Evolutionary conservation across 768 basidiomycete genomes (phyloP), one percentile per base, ranked within the genome.

Genomic region (Lactarius akahatsu): DNA sequence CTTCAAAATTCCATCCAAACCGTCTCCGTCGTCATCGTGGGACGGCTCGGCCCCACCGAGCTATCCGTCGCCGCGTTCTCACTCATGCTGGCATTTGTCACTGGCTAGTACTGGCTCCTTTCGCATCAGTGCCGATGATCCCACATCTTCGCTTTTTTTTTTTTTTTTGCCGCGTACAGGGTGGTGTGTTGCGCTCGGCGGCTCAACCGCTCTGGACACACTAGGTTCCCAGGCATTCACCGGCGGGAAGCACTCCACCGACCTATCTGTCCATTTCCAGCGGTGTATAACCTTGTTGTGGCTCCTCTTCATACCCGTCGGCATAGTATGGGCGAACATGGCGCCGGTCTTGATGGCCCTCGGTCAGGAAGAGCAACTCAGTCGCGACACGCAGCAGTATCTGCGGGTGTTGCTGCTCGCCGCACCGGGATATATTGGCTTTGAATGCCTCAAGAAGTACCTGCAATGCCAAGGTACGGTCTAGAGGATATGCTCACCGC

Each of bases 161-260:
- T 45, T 61, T 73, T 72, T 68, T 68, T 69, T 62, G 41, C 60
- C 2, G 59, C 57, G 59, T 65, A 71, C 75, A 91, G 90, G 90
- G 47, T 91, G 89, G 88, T 86, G 85, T 72, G 80, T 91, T 63
- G 90, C 89, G 13, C 80, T 91, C 23, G 90, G 90, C 16, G 90
- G 90, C n/a, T 87, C 89, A 0, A 89, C 89, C 3, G 89, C 88
- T 9, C 80, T 91, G 41, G 90, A 91, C 73, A 92, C 91, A 0
- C 79, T 91, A 63, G 89, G 89, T 47, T 91, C 90, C 1, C 88
- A 90, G 71, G 84, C 90, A 1, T 92, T 86, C 76, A 91, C 89
- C 15, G 87, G 87, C 30, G 83, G 86, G 40, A 77, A 71, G 64
- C 79, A 73, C 59, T 79, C 81, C n/a, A 83, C 86, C 8, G 88